Evolutionary conservation across 805 yeast species (phyloP).

Genomic region (Wickerhamiella spandovensis): DNA sequence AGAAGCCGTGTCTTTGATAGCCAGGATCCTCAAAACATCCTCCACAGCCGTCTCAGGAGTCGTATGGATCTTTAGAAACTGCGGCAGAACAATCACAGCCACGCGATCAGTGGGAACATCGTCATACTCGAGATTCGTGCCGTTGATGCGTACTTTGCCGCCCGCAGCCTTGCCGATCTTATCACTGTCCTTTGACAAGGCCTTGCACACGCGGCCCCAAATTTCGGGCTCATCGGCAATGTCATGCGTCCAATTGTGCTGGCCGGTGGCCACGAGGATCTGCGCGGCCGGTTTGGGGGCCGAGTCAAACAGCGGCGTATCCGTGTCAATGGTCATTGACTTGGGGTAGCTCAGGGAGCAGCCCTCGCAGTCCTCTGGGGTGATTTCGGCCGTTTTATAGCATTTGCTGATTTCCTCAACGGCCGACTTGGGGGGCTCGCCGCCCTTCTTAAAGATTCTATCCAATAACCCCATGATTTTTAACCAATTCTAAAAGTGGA

Average conservation of each 20-base stretch:
- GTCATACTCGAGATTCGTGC: conserved; percentile 17
- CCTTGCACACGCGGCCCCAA: conserved; percentile 24
- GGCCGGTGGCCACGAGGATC: conserved; percentile 70
- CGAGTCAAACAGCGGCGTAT: conserved; percentile 48
- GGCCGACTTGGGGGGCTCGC: not conserved
- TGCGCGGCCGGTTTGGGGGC: conserved; percentile 61
- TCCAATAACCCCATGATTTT: not conserved
- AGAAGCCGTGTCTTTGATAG: conserved; percentile 10
- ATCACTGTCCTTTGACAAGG: conserved; percentile 21
- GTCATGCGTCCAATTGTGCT: conserved; percentile 71
- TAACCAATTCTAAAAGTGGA: not conserved
- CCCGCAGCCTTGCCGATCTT: conserved; percentile 11
- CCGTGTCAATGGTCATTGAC: conserved; percentile 34
- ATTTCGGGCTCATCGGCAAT: conserved; percentile 32
- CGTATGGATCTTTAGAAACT: conserved; percentile 23
- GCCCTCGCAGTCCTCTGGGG: conserved; percentile 12
- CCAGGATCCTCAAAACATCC: conserved; percentile 12
- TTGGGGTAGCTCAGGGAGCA: conserved; percentile 14
- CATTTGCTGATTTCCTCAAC: conserved; percentile 5
- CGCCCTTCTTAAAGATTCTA: not conserved
- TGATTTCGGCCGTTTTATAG: conserved; percentile 10
- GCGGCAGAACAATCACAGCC: conserved; percentile 15
- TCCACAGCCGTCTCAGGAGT: conserved; percentile 18
- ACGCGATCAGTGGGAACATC: conserved; percentile 8
- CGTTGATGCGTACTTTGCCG: conserved; percentile 17